Evolutionary conservation across 208 protist genomes (phyloP), one percentile per base, ranked within the genome.

Genomic region (Jaenimonas drosophilae): DNA sequence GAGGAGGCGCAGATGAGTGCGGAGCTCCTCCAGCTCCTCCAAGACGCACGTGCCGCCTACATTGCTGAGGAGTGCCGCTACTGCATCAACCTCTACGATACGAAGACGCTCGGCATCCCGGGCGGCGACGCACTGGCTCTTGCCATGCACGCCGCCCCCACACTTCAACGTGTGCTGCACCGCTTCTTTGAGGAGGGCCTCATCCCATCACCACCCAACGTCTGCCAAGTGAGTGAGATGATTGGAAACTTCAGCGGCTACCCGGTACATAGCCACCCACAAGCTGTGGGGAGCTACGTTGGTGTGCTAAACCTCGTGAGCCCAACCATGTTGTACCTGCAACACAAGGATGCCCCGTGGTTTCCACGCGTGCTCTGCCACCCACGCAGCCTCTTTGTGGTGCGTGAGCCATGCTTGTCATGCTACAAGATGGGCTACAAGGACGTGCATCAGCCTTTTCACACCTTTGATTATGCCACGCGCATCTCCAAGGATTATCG

Each of bases 401-500:
- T 94, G 16, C 66, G 74, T 21, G 65, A 88, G 44, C 82, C 82
- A 4, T 90, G 76, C 49, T 54, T 91, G n/a, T 51, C 54, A 25
- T 76, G 88, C 26, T 94, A 90, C 52, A 74, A 70, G 47, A 82
- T 91, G 53, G 87, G 87, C 19, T 90, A 91, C 61, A 88, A 88
- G 41, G 64, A 66, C 47, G 83, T 70, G 24, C 79, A 91, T 45
- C 77, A 91, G 56, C 79, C 87, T 0, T 91, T 90, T 42, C 81
- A 88, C 65, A 40, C 74, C 7, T 90, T 91, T 54, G 80, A 94
- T 53, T 89, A 91, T 70, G 77, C 63, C 34, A 90, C 77, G 26
- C 78, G 82, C 31, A 63, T 91, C 16, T 91, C 87, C 17, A 88
- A 87, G 54, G 87, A 94, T 60, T 94, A 94, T 67, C 79, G 83